These are phyloP conservation scores for Coriolopsis trogii DNA, from an alignment of 1,284 basidiomycete species.

Conservation along the genomic window DNA sequence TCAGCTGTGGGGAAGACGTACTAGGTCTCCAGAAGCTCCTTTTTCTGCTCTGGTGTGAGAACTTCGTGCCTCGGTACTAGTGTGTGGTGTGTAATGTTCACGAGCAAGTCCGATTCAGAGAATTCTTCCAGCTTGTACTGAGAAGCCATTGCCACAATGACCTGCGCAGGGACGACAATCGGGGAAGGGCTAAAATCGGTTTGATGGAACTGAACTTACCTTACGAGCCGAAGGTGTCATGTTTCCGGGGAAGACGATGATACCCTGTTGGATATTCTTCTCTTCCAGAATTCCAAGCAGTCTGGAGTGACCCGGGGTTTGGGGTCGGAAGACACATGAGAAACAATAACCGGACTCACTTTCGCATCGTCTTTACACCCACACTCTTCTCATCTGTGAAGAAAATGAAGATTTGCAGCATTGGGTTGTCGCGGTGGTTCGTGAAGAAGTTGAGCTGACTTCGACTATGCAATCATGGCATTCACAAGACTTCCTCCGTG, in stretches of 20 bases:
- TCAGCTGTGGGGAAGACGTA: conserved; percentile 48
- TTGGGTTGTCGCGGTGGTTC: conserved; percentile 65
- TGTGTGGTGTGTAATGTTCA: conserved; percentile 97
- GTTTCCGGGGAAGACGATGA: conserved; percentile 95
- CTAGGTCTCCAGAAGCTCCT: conserved; percentile 89
- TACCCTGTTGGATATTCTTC: conserved; percentile 87
- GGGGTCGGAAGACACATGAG: background rate
- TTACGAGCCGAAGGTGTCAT: conserved; percentile 98
- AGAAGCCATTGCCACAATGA: conserved; percentile 85
- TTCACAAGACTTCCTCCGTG: no score
- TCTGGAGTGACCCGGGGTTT: conserved; percentile 44
- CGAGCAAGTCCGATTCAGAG: conserved; percentile 93
- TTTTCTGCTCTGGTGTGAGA: conserved; percentile 87
- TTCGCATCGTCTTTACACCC: conserved; percentile 94
- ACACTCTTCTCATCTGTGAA: conserved; percentile 94
- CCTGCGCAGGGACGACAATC: conserved; percentile 46
- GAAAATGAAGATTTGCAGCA: conserved; percentile 91
- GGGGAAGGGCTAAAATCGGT: background rate
- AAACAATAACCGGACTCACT: conserved; percentile 61
- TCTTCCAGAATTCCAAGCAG: conserved; percentile 88
- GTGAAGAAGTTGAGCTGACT: conserved; percentile 89
- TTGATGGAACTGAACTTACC: conserved; percentile 45
- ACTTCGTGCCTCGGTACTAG: conserved; percentile 95
- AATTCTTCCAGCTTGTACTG: conserved; percentile 95
- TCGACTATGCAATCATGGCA: conserved; percentile 66